Conservation (phyloP, 306 rosid genomes). For the Citrullus mucosospermus region DNA sequence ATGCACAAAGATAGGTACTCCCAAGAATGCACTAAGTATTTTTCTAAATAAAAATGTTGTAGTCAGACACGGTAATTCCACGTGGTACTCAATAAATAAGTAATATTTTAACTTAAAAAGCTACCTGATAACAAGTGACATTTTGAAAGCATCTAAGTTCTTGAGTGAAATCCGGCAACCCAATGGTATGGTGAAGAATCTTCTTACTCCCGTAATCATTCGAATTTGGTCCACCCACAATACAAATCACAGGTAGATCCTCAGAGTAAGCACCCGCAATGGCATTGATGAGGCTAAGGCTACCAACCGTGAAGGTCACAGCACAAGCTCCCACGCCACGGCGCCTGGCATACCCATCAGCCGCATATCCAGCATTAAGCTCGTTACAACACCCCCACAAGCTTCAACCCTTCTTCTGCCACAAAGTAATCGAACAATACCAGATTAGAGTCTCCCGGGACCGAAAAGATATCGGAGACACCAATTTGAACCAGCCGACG, state of each 20-base stretch:
- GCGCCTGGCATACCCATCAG: conserved; percentile 71
- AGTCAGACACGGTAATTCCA: too few species aligned
- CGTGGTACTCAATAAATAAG: too few species aligned
- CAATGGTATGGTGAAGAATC: conserved; percentile 79
- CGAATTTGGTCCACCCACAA: conserved; percentile 84
- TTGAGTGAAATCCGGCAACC: conserved; percentile 65
- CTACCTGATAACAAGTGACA: conserved; percentile 80
- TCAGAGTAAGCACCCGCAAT: conserved; percentile 88
- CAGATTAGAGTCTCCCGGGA: conserved; percentile 88
- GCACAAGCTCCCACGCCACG: conserved; percentile 94
- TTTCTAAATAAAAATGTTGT: too few species aligned
- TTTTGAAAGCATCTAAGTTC: conserved; percentile 77
- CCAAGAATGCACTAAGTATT: too few species aligned
- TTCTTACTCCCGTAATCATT: conserved; percentile 65
- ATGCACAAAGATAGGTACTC: too few species aligned
- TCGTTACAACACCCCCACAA: conserved; percentile 85
- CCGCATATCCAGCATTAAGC: conserved; percentile 87
- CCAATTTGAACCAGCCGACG: conserved; percentile 71
- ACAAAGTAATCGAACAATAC: conserved; percentile 68
- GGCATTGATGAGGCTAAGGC: conserved; percentile 73
- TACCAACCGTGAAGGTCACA: conserved; percentile 75
- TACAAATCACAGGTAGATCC: conserved; percentile 64
- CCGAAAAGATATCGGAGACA: conserved; percentile 70
- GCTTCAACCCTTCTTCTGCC: conserved; percentile 49
- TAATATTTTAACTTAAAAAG: too few species aligned